Evolutionary conservation across 75 land plant genomes (phyloP), one percentile per base, ranked within the genome.

Genomic region (Adiantum capillusveneris): DNA sequence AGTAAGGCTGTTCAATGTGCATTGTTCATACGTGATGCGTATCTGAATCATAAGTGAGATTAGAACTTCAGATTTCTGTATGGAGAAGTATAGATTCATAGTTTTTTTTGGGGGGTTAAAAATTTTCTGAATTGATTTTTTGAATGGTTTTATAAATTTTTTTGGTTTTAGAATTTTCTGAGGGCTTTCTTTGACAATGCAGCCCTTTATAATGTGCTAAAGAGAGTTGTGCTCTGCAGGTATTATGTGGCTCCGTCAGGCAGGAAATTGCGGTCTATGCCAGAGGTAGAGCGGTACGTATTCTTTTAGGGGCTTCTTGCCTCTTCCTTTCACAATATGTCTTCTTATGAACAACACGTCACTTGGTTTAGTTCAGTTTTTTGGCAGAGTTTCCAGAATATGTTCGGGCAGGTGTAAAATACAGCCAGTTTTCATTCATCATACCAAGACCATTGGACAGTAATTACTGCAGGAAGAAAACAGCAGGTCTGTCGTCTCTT

Each of bases 341-440:
- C 12, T 39, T 9, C 7, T 7, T 9, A 39, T 9, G 7, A 13
- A 39, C 42, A 50, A 11, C 39, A 19, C 11, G 20, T 17, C 25
- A 37, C 12, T 0, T 30, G 43, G 5, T 31, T 61, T 28, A 44
- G 11, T 62, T 55, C 72, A 90, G 96, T 75, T 83, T 75, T 59
- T 55, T 90, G 71, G 17, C 21, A 12, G 79, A 83, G 48, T 74
- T 78, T 67, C 90, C 96, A 11, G 78, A 78, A 53, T 76, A 76
- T 58, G 20, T 19, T 22, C 46, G 28, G 54, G 65, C 58, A 20
- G 95, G 79, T 2, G 84, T 81, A 0, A 63, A 31, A 0, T 20
- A 69, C 24, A 72, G 80, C 16, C 91, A 76, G 51, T 90, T 90
- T 65, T 86, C 87, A 13, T 90, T 76, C 58, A 74, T 74, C 56